Base-by-base conservation (phyloP, 352 stramenopile species). In the Phytopythium vexans region DNA sequence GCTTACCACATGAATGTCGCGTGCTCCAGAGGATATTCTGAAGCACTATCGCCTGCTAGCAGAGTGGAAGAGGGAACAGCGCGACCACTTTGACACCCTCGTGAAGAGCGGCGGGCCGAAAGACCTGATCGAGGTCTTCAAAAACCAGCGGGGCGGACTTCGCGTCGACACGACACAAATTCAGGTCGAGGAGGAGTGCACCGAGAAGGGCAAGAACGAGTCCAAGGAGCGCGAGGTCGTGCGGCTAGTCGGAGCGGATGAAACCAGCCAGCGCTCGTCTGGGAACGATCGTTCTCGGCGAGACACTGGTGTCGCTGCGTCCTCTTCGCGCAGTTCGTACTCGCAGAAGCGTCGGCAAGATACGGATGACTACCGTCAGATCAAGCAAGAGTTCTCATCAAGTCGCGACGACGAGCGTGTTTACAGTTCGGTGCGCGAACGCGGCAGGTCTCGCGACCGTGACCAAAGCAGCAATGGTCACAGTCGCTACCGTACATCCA, bases 11-110 rank as follows among this genome's bases (percentile, higher is more conserved):
- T 15, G 46, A n/a, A 39, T 43, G 21, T 27, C 33, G 9, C 31
- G 15, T 36, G 11, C 7, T 12, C 27, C 53, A 89, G 82, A 82
- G 70, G 60, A 79, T 16, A 79, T 83, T 12, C 46, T 93, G 56
- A 77, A 72, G 34, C 80, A 77, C 33, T 85, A 89, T 46, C 74
- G 76, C 41, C 54, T 65, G 14, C 54, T 93, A 31, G 62, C 72
- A 11, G 68, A 70, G 27, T 93, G 82, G 82, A 93, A 89, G 37
- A 77, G 73, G 50, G 70, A 54, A 7, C 82, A 93, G 51, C 66
- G 73, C 33, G 64, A 53, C 9, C 71, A 85, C 44, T 91, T 89
- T 54, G 73, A 93, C 11, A 54, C 54, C 3, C 39, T 93, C 16
- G 56, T 77, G 3, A 70, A 68, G 4, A 76, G 69, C 10, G 49